Base-by-base conservation (phyloP, 1,139 yeast species). In the Candida sp. region DNA sequence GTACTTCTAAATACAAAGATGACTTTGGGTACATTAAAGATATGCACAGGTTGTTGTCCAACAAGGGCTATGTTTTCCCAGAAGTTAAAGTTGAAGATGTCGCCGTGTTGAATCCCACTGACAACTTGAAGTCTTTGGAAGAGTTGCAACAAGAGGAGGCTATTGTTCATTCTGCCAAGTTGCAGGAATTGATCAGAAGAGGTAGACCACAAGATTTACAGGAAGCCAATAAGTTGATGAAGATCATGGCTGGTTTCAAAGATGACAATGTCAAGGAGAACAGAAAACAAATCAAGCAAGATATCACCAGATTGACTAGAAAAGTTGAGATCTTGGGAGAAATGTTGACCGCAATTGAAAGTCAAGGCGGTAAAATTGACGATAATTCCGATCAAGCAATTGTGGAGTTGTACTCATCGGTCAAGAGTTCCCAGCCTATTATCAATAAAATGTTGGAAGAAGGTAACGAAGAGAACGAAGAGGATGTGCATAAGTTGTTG, bases 211-310 rank as follows among this genome's bases (percentile, higher is more conserved):
- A 88, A 58, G 99, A 94, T 70, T 81, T 94, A 65, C 92, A 89
- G 63, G 99, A 94, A 69, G 99, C 99, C 38, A 94, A 94, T 69
- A 90, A 89, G 61, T 80, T 94, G 67, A 96, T 94, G 99, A 92
- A 93, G 67, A 86, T 94, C 60, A 93, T 94, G 98, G 97, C 99
- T 7, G 99, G 99, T 3, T 94, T 90, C 74, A 88, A 88, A 69
- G 96, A 90, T 57, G 97, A 96, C 67, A 72, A 79, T 42, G 73
- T 81, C 34, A 84, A 83, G 56, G 83, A 81, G 59, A 89, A 91
- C 59, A 85, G 85, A 62, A 91, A 90, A 54, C 85, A 88, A 60
- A 88, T 93, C 41, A 85, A 86, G 41, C 92, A 89, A 58, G 99
- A 96, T 63, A 78, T 96, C 51, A 92, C 90, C 50, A 87, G 90